Evolutionary conservation across 1,139 yeast genomes (phyloP), one percentile per base, ranked within the genome.

Genomic region (Candida sp.): DNA sequence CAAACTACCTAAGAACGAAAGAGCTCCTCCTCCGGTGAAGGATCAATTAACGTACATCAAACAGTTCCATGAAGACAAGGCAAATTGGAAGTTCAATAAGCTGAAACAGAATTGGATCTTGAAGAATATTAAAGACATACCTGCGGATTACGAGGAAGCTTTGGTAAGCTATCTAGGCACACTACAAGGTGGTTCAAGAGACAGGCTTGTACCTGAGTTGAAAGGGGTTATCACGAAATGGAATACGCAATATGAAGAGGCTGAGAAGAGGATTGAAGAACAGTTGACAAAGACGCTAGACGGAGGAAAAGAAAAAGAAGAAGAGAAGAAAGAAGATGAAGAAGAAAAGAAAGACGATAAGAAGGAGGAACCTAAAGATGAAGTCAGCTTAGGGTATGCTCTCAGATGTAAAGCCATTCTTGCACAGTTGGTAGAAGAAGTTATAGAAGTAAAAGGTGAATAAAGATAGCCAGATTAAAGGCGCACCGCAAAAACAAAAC

Each of bases 81-180:
- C 72, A 0, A 77, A 80, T 54, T 93, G 98, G 98, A 93, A 92
- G 70, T 93, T 93, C 66, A 88, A 96, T 52, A 93, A 93, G 63
- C 96, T 90, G 72, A 92, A 93, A 59, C 98, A 93, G 67, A 92
- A 91, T 65, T 93, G 98, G 98, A 78, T 93, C 47, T 69, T 92
- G 56, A 88, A 87, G 62, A 86, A 91, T 67, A 71, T 90, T 45
- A 78, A 77, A 54, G 58, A 64, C 35, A 79, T 87, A 17, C 89
- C 87, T 1, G 75, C 70, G 1, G 72, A 78, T 3, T 92, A 90
- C 60, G 81, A 78, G 45, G 73, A 67, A 2, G 84, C 85, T 41
- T 67, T 92, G 53, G 59, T 77, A 22, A 67, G 67, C 7, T 93
- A 93, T 63, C 69, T 91, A 46, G 79, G 75, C 40, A 90, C 90